Conservation (phyloP, 768 basidiomycete species). For the Leccinum aurantiacum region DNA sequence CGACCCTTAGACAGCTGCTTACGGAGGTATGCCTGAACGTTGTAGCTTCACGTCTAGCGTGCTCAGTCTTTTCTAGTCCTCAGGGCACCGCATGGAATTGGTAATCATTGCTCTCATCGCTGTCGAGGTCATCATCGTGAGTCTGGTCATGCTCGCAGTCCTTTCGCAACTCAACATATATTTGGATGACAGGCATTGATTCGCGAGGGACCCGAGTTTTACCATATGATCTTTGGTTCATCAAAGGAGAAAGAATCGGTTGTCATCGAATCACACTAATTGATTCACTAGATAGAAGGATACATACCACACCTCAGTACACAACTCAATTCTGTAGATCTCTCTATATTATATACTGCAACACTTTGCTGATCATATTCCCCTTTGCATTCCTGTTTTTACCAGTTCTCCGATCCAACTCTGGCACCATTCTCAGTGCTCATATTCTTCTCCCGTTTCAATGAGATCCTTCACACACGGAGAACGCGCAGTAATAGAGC, state of each 20-base stretch:
- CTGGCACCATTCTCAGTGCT: neutral
- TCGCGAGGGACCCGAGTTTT: constrained; percentile 76
- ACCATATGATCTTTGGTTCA: constrained; percentile 46
- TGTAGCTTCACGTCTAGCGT: neutral
- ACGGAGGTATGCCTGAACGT: constrained; percentile 56
- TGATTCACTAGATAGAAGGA: neutral
- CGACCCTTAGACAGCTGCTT: constrained; percentile 82
- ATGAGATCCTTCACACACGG: constrained; percentile 15
- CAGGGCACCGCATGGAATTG: constrained; percentile 89
- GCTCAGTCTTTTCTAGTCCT: constrained; percentile 54
- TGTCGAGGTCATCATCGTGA: constrained; percentile 89
- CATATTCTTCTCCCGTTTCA: neutral
- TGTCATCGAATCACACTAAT: constrained; percentile 5
- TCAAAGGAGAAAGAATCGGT: constrained; percentile 14
- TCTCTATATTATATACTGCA: neutral
- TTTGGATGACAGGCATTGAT: constrained; percentile 56
- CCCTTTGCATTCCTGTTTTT: neutral
- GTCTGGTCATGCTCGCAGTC: constrained; percentile 21
- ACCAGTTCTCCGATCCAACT: no score
- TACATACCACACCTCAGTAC: neutral
- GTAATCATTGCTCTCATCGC: constrained; percentile 95
- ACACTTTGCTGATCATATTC: neutral
- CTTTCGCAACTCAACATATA: neutral
- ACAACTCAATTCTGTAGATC: neutral
- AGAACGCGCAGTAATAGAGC: constrained; percentile 21